Base-by-base conservation (phyloP, 2,329 filamentous ascomycete genomes). In the Pseudophaeomoniella oleicola region DNA sequence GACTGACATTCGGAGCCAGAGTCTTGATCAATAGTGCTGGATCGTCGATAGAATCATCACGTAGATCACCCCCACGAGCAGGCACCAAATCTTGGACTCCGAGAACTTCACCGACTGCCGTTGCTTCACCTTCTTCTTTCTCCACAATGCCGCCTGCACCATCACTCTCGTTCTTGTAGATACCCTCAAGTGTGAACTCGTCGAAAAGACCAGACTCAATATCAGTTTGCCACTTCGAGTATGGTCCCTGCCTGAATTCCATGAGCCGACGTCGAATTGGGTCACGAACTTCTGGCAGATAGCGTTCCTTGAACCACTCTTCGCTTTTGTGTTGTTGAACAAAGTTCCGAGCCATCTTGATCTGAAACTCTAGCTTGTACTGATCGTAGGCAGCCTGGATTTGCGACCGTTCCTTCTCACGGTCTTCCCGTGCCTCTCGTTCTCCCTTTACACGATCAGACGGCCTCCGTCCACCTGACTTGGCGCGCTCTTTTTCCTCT, bases 11-110 rank as follows among this genome's bases (percentile, higher is more conserved):
- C 5, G 90, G 90, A 3, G 90, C 88, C 51, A 98, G 86, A 0
- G 90, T 98, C 65, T 98, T 98, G 67, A 98, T 94, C 33, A 98
- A 73, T 13, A 98, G 69, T 0, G 92, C 94, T 11, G 90, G 90
- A 55, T 93, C 85, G 46, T 80, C 78, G 19, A 90, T 72, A 34
- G 81, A 82, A 46, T 94, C 87, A 52, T 98, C 90, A 27, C 85
- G 78, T 36, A 96, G 72, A 45, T 96, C 88, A 34, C 82, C 84
- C 17, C 82, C 84, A 45, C 75, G 76, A 30, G 78, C 78, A 19
- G 90, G 86, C 11, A 96, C 73, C 34, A 96, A 66, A 55, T 96
- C 90, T 33, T 88, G 81, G 29, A 96, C 87, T 36, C 88, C 86
- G 16, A 96, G 69, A 3, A 94, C 86, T 58, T 96, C 90, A 44